Conservation (phyloP, 2,329 filamentous ascomycete species). For the Lithohypha guttulata region DNA sequence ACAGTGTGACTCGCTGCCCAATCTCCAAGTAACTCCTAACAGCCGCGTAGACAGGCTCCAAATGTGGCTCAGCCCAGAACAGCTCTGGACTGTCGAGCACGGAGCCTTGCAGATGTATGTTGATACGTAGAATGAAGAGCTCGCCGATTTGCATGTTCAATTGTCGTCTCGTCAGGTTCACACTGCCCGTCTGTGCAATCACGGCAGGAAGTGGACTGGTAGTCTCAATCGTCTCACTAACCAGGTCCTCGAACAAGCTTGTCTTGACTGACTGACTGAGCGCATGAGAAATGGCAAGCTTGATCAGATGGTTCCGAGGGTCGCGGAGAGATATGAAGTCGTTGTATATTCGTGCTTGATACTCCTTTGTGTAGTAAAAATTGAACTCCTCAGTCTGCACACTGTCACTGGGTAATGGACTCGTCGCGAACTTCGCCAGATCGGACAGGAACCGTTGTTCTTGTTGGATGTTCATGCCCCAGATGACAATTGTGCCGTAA, state of each 20-base stretch:
- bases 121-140: slow-evolving; percentile 93
- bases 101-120: slow-evolving; percentile 93
- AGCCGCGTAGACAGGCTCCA: slow-evolving; percentile 92
- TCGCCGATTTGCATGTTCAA: slow-evolving; percentile 99
- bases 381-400: slow-evolving; percentile 97
- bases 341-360: slow-evolving; percentile 97
- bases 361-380: slow-evolving; percentile 97
- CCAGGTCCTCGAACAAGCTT: slow-evolving; percentile 88
- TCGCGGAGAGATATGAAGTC: slow-evolving; percentile 94
- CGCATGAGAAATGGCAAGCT: slow-evolving; percentile 91
- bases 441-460: slow-evolving; percentile 89
- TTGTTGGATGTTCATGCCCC: slow-evolving; percentile 89
- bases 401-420: slow-evolving; percentile 78
- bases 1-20: slow-evolving; percentile 81
- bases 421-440: slow-evolving; percentile 83
- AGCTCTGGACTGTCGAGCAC: slow-evolving; percentile 94
- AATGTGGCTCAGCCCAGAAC: slow-evolving; percentile 95
- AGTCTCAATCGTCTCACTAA: slow-evolving; percentile 83
- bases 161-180: slow-evolving; percentile 73
- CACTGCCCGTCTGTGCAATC: slow-evolving; percentile 85
- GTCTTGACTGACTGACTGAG: slow-evolving; percentile 96
- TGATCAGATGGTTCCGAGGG: slow-evolving; percentile 96
- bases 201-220: slow-evolving; percentile 89
- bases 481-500: slow-evolving; percentile 95
- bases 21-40: slow-evolving; percentile 94